Conservation (phyloP, 73 alveolate genomes). For the Paramecium biaurelia region DNA sequence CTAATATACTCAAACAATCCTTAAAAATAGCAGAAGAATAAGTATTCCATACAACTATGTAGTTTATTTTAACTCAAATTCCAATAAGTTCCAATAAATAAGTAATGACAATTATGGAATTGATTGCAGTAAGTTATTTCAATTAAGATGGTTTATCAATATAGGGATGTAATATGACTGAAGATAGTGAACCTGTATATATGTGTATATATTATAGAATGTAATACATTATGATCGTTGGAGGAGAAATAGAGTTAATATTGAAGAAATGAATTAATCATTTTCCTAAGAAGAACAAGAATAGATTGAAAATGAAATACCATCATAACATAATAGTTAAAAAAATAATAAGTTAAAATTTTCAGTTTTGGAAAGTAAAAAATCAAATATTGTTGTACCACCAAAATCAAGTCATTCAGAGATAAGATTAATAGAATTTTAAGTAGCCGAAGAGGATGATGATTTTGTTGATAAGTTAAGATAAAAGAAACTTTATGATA, state of each 20-base stretch:
- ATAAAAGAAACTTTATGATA: not conserved
- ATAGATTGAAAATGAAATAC: not conserved
- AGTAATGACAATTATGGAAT: not conserved
- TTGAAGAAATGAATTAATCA: not conserved
- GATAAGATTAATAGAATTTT: not conserved
- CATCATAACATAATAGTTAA: not conserved
- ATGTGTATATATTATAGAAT: not conserved
- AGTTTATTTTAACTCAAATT: not conserved
- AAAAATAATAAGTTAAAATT: not conserved
- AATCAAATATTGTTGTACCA: not conserved
- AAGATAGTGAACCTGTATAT: conserved; percentile 26
- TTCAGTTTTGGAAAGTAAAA: not conserved
- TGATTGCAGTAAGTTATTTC: not conserved
- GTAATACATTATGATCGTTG: conserved; percentile 9
- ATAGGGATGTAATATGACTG: not conserved
- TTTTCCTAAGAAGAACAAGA: not conserved
- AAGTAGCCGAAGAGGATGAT: not conserved
- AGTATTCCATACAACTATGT: not conserved
- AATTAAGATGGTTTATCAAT: not conserved
- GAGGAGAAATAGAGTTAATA: conserved; percentile 27
- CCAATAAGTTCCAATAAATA: not conserved
- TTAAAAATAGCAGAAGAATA: conserved; percentile 15
- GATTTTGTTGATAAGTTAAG: not conserved
- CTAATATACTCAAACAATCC: not conserved
- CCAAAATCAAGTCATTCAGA: not conserved